These are phyloP conservation scores for Ceratocystis harringtonii DNA, from an alignment of 2,329 filamentous ascomycete species.

Conservation along the genomic window DNA sequence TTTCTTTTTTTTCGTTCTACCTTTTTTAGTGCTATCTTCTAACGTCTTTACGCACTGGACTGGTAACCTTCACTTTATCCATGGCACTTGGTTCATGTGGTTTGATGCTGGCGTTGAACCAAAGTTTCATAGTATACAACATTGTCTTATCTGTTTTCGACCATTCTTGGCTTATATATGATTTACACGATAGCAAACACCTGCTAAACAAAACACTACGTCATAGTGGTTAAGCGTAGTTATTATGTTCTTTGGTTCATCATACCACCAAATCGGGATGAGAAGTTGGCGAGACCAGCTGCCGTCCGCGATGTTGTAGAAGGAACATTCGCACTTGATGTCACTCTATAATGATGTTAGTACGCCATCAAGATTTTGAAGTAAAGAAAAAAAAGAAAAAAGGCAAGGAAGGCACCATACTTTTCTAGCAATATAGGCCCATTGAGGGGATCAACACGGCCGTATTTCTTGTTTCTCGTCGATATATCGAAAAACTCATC, in stretches of 20 bases:
- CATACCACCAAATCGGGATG: constrained; percentile 52
- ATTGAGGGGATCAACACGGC: constrained; percentile 79
- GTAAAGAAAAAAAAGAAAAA: not conserved
- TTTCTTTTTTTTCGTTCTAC: not conserved
- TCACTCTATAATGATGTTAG: constrained; percentile 38
- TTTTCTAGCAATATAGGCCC: constrained; percentile 87
- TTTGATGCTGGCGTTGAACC: not conserved
- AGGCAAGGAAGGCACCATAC: constrained; percentile 32
- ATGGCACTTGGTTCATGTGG: not conserved
- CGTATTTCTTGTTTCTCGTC: constrained; percentile 82
- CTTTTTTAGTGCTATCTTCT: not conserved
- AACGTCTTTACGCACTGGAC: not conserved
- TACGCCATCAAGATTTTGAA: not conserved
- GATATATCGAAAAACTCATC: constrained; percentile 94
- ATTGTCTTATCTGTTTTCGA: not conserved
- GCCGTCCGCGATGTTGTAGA: constrained; percentile 40
- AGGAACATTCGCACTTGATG: constrained; percentile 38
- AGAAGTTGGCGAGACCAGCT: constrained; percentile 55
- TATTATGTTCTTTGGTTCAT: constrained; percentile 16
- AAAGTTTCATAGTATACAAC: not conserved
- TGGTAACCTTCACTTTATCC: not conserved
- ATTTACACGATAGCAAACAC: not conserved
- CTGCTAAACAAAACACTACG: not conserved
- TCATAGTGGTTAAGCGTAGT: not conserved
- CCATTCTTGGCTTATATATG: not conserved